Evolutionary conservation across 2,329 filamentous ascomycete genomes (phyloP).

Genomic region (Phaeosphaeria sp.): DNA sequence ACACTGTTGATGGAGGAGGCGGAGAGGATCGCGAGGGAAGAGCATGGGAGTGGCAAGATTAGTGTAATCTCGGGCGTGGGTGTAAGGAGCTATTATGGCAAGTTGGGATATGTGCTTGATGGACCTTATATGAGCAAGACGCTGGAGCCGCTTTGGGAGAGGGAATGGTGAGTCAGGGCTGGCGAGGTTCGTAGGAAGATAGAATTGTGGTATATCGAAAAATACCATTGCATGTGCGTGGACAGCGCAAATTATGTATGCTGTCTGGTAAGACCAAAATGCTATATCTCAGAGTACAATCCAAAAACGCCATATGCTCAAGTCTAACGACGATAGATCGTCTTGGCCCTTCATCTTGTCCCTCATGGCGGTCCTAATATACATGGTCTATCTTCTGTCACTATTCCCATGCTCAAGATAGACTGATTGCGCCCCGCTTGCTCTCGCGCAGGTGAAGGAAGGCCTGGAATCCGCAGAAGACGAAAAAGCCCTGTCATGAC

Average conservation of each 20-base stretch:
- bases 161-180: constrained; percentile 27
- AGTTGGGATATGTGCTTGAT: constrained; percentile 91
- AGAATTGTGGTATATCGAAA: not conserved
- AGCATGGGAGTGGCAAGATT: constrained; percentile 93
- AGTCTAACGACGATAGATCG: not conserved
- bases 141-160: constrained; percentile 43
- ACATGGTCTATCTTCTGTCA: not conserved
- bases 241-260: not conserved
- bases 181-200: not conserved
- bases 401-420: constrained; percentile 56
- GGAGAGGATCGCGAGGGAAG: constrained; percentile 90
- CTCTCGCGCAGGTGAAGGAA: constrained; percentile 84
- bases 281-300: not conserved
- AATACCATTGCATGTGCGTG: not conserved
- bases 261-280: not conserved
- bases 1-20: constrained; percentile 98
- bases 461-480: constrained; percentile 91
- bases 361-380: not conserved
- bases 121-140: constrained; percentile 71
- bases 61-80: constrained; percentile 98
- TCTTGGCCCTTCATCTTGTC: not conserved
- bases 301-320: not conserved
- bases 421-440: constrained; percentile 81
- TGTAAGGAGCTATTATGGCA: constrained; percentile 92
- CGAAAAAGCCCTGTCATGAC: constrained; percentile 72